Base-by-base conservation (phyloP, 2,329 filamentous ascomycete genomes). In the Cladosporium sp. region DNA sequence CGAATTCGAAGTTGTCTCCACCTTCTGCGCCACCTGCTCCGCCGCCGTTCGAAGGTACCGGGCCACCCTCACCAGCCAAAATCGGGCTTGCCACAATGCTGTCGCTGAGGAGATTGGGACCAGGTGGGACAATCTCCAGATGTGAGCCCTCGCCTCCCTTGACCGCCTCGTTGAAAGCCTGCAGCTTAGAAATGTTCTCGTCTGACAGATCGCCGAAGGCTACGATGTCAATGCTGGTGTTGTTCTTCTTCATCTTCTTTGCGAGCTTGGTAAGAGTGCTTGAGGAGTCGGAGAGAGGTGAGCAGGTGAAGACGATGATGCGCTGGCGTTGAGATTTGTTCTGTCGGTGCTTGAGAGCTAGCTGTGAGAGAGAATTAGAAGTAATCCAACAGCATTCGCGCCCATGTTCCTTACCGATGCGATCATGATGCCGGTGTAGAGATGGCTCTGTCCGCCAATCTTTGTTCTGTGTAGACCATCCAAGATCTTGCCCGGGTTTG, bases 191-290 rank as follows among this genome's bases (percentile, higher is more conserved):
- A 56, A 89, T 89, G 62, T 88, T 91, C 64, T 96, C 90, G 66
- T 92, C 90, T 64, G 94, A 90, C 54, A 96, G 83, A 68, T 99
- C 93, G 65, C 94, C 94, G 68, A 99, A 99, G 47, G 93, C 85
- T 61, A 99, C 84, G 70, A 99, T 93, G 74, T 99, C 94, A 70
- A 99, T 90, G 61, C 87, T 90, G 60, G 96, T 90, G 70, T 90
- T 93, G 75, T 88, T 89, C 83, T 99, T 99, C 85, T 97, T 97
- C 91, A 97, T 95, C 79, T 94, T 95, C 80, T 94, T 96, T 44
- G 94, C 92, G 28, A 99, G 83, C 71, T 90, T 90, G 61, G 92
- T 83, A 51, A 99, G 84, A 55, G 88, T 85, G 78, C 94, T 94
- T 74, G 97, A 89, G 63, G 90, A 88, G 71, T 99, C 94, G 61